Conservation (phyloP, 2,329 filamentous ascomycete species). For the Colletotrichum musicola region DNA sequence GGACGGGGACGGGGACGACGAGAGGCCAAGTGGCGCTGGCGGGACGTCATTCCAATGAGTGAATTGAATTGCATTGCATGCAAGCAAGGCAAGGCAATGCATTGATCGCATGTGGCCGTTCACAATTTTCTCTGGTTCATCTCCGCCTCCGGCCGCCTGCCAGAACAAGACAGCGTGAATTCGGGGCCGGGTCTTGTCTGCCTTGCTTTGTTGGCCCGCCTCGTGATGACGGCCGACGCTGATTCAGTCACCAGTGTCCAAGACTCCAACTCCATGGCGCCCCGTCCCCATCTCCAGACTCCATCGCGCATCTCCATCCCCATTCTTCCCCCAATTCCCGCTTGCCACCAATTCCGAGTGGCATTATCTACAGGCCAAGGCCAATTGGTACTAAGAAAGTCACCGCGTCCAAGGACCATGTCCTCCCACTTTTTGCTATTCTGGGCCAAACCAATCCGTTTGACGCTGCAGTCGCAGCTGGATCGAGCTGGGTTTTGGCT, state of each 20-base stretch:
- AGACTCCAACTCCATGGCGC: too few relatives aligned
- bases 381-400: background rate
- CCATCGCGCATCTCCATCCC: too few relatives aligned
- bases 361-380: background rate
- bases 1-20: background rate
- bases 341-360: conserved; percentile 23
- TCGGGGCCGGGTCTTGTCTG: background rate
- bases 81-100: background rate
- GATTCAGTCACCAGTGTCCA: conserved; percentile 17
- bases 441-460: conserved; percentile 16
- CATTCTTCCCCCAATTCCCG: conserved; percentile 6
- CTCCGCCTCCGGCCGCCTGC: too few relatives aligned
- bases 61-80: background rate
- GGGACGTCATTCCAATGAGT: background rate
- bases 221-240: conserved; percentile 10
- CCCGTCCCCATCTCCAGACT: too few relatives aligned
- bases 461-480: conserved; percentile 17
- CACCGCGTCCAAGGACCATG: background rate
- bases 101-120: background rate
- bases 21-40: background rate
- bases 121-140: too few relatives aligned
- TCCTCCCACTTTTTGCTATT: conserved; percentile 13
- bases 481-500: conserved; percentile 29
- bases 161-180: too few relatives aligned
- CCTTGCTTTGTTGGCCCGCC: conserved; percentile 28